Conservation (phyloP, 2,329 filamentous ascomycete species). For the Celoporthe dispersa region DNA sequence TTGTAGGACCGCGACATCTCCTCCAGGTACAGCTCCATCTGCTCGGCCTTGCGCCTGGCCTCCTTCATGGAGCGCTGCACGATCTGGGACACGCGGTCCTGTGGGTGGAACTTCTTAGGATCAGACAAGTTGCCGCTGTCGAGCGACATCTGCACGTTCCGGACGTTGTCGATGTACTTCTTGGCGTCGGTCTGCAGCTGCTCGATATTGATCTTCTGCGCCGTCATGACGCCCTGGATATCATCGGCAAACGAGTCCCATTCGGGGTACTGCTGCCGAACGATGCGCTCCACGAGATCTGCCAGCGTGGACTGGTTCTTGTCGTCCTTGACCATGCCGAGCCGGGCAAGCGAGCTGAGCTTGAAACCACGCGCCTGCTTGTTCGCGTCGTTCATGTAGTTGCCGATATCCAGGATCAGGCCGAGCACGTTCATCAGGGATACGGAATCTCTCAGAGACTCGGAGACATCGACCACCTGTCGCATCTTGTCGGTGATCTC, state of each 20-base stretch:
- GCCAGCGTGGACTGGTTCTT: slow-evolving; percentile 97
- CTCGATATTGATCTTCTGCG: slow-evolving; percentile 94
- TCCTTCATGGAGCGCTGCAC: slow-evolving; percentile 97
- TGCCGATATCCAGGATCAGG: slow-evolving; percentile 95
- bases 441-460: slow-evolving; percentile 88
- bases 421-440: slow-evolving; percentile 95
- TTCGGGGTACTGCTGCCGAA: slow-evolving; percentile 93
- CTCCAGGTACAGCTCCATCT: slow-evolving; percentile 90
- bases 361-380: slow-evolving; percentile 99
- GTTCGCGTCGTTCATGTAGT: slow-evolving; percentile 99
- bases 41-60: slow-evolving; percentile 90
- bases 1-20: slow-evolving; percentile 91
- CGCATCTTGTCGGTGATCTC: slow-evolving; percentile 85
- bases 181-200: slow-evolving; percentile 85
- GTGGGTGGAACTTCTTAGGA: slow-evolving; percentile 95
- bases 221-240: slow-evolving; percentile 75
- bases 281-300: slow-evolving; percentile 94
- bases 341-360: slow-evolving; percentile 85
- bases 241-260: slow-evolving; percentile 90
- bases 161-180: slow-evolving; percentile 92
- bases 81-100: slow-evolving; percentile 90
- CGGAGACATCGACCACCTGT: slow-evolving; percentile 84
- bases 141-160: slow-evolving; percentile 88
- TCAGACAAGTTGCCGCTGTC: slow-evolving; percentile 95
- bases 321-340: slow-evolving; percentile 98